These are phyloP conservation scores for Candida succiphila DNA, from an alignment of 805 yeast species.

Conservation along the genomic window DNA sequence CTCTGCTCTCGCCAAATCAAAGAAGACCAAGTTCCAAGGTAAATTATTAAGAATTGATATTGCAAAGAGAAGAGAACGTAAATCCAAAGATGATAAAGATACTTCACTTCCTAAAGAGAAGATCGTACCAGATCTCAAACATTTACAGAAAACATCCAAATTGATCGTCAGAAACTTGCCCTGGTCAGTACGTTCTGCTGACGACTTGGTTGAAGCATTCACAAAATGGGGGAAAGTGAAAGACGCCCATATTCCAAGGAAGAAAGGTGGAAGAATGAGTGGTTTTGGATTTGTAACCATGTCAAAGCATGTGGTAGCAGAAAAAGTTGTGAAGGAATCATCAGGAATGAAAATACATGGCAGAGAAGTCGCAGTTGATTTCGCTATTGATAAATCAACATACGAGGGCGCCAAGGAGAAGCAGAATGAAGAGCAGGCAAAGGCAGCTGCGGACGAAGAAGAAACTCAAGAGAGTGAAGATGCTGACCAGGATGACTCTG, in stretches of 20 bases:
- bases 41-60: conserved; percentile 67
- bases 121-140: conserved; percentile 14
- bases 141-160: conserved; percentile 57
- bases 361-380: conserved; percentile 88
- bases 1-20: conserved; percentile 59
- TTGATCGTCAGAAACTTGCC: conserved; percentile 88
- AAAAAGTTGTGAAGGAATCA: conserved; percentile 65
- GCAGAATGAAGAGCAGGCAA: conserved; percentile 29
- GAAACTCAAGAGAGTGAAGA: conserved; percentile 27
- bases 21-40: conserved; percentile 55
- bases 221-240: conserved; percentile 74
- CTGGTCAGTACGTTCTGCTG: conserved; percentile 84
- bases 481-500: conserved; percentile 25
- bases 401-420: conserved; percentile 57
- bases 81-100: conserved; percentile 16
- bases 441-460: conserved; percentile 28
- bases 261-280: conserved; percentile 77
- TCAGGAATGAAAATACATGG: conserved; percentile 76
- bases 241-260: conserved; percentile 84
- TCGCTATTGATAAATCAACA: conserved; percentile 78
- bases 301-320: conserved; percentile 72
- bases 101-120: conserved; percentile 44
- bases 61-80: conserved; percentile 89
- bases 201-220: conserved; percentile 60
- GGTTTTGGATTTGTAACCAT: conserved; percentile 95